A percentile compares a stretch with the other conserved stretches of the same genome.
phyloP scores from a whole-genome alignment of 1,284 basidiomycete species.

The Crucibulum cyathiforme region DNA sequence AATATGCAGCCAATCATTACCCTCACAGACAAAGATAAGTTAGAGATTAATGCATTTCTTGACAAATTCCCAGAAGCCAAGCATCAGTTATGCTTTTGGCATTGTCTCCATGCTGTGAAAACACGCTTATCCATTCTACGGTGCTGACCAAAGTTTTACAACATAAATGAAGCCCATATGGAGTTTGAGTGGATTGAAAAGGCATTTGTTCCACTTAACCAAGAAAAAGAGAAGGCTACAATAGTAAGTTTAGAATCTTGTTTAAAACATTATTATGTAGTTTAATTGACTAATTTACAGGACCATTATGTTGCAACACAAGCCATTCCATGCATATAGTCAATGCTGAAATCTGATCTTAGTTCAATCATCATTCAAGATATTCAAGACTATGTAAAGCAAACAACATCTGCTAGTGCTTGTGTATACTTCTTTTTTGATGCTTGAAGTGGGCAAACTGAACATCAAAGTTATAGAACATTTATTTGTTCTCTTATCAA shows the following conservation, averaged over 20 bases:
- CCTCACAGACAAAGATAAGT: constrained; percentile 29
- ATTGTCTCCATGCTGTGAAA: constrained; percentile 30
- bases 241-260: background rate
- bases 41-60: constrained; percentile 29
- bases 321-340: no score
- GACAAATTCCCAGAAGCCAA: constrained; percentile 26
- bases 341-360: no score
- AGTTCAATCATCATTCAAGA: no score
- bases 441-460: no score
- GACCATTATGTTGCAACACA: no score
- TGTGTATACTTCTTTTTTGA: no score
- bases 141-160: constrained; percentile 19
- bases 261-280: no score
- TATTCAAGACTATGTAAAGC: no score
- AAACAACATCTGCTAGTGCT: no score
- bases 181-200: constrained; percentile 26
- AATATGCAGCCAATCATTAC: constrained; percentile 15
- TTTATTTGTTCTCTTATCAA: no score
- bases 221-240: constrained; percentile 14
- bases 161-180: constrained; percentile 15
- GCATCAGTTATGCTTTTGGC: constrained; percentile 39
- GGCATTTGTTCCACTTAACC: constrained; percentile 23
- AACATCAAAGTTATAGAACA: no score
- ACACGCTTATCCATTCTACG: constrained; percentile 17
- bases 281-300: no score